Percentiles rank a stretch among this genome's conserved stretches.
Evolutionary conservation across 2,329 filamentous ascomycete species (phyloP).

Genomic region (Alternaria sp.): DNA sequence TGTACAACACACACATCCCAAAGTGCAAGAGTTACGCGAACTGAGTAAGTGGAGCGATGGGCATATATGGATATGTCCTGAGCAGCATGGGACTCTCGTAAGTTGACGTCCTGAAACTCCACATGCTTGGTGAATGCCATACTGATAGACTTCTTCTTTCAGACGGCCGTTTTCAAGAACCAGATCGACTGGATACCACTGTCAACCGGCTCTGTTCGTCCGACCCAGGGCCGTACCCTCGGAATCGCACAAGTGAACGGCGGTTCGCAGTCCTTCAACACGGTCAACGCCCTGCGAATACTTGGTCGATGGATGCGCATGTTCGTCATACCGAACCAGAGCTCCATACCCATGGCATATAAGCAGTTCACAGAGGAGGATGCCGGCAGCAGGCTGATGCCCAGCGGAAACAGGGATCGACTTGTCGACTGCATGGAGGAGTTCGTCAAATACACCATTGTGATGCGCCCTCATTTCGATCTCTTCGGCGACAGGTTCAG

Average conservation of each 20-base stretch:
- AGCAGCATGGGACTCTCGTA: conserved; percentile 70
- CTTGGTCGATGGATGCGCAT: conserved; percentile 74
- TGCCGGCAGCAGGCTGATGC: conserved; percentile 60
- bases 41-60: conserved; percentile 70
- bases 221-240: conserved; percentile 70
- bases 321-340: conserved; percentile 72
- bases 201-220: conserved; percentile 65
- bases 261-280: conserved; percentile 71
- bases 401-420: conserved; percentile 64
- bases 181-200: conserved; percentile 75
- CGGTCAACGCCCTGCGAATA: conserved; percentile 69
- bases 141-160: background rate
- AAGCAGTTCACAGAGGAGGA: conserved; percentile 63
- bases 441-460: conserved; percentile 70
- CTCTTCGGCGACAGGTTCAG: conserved; percentile 69
- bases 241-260: conserved; percentile 68
- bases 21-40: conserved; percentile 67
- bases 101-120: conserved; percentile 9
- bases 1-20: conserved; percentile 61
- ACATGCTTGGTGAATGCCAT: background rate
- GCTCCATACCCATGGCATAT: conserved; percentile 67
- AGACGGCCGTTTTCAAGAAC: conserved; percentile 72
- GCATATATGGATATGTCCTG: conserved; percentile 69
- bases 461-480: conserved; percentile 67
- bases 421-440: conserved; percentile 73